Evolutionary conservation across 176 grass and related monocot genomes (phyloP), one percentile per base, ranked within the genome.

Genomic region (Stipa capillata): DNA sequence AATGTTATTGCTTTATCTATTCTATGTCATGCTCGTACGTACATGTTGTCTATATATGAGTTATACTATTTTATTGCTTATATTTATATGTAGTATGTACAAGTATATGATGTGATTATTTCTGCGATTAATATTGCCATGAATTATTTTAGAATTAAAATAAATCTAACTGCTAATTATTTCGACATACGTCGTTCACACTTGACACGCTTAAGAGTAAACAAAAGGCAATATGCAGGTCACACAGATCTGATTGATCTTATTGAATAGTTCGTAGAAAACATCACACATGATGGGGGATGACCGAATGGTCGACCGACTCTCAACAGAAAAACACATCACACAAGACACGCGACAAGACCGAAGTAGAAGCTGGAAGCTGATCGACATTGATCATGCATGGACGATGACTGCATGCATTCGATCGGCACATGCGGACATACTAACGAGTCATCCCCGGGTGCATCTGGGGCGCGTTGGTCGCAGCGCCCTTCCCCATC

Each of bases 381-480:
- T 25, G 33, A 41, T 39, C 39, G 10, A 20, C 33, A 35, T 20
- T 62, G 63, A 66, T 21, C 20, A 2, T 66, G 63, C 15, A 43
- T 27, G n/a, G 39, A 16, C 12, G 65, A 13, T 7, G 23, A 16
- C 25, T 6, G 67, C 27, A 20, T 49, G 67, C 13, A 0, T 3
- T 69, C 7, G 32, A 35, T 9, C 15, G 66, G 2, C 15, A 6
- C 15, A 32, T 4, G 34, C 3, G 1, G 34, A 18, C 8, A 4
- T 8, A 5, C 62, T 86, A 92, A 7, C 83, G 83, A 43, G 73
- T 69, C 86, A 92, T 92, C 72, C 76, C 73, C 1, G 44, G 2
- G 44, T 84, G 8, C 68, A 71, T 23, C 48, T 75, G 68, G 0
- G 84, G 72, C 50, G 87, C 86, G 12, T 49, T 16, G n/a, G 79